phyloP scores from a whole-genome alignment of 176 grass and related monocot species.

The Aegilops sharonensis region DNA sequence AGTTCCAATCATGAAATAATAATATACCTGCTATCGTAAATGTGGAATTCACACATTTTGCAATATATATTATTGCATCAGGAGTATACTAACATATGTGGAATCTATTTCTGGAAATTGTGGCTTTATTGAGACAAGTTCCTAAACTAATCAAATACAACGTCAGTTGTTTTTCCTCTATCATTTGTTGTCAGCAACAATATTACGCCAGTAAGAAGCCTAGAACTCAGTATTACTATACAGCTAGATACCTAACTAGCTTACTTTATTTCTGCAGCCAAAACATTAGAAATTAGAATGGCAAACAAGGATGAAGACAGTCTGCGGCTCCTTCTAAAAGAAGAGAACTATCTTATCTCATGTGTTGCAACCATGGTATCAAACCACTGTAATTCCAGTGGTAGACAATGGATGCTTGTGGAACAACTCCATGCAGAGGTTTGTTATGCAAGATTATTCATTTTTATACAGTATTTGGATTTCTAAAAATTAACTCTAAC shows the following conservation, averaged over 20 bases:
- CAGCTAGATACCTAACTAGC: background rate
- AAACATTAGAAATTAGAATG: conserved; percentile 27
- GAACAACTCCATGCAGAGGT: conserved; percentile 58
- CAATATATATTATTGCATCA: background rate
- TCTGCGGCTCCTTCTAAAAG: conserved; percentile 21
- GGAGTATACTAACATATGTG: background rate
- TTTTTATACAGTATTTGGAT: background rate
- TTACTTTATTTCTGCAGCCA: conserved; percentile 23
- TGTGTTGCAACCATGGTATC: conserved; percentile 43
- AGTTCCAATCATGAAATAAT: background rate
- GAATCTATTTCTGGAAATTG: background rate
- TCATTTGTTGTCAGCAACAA: background rate
- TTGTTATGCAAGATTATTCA: conserved; percentile 24
- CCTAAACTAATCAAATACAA: background rate
- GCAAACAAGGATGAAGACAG: conserved; percentile 16
- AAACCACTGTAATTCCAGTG: conserved; percentile 26
- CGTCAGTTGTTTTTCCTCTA: background rate
- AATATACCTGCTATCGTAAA: background rate
- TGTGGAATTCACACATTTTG: background rate
- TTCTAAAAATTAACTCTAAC: background rate
- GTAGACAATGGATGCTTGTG: conserved; percentile 42
- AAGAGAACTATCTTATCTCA: conserved; percentile 55
- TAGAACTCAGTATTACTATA: conserved; percentile 11
- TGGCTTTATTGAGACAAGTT: background rate
- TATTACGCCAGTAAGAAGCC: background rate